Conservation (phyloP, 108 stramenopile genomes). For the Cyclotella kingstonii region DNA sequence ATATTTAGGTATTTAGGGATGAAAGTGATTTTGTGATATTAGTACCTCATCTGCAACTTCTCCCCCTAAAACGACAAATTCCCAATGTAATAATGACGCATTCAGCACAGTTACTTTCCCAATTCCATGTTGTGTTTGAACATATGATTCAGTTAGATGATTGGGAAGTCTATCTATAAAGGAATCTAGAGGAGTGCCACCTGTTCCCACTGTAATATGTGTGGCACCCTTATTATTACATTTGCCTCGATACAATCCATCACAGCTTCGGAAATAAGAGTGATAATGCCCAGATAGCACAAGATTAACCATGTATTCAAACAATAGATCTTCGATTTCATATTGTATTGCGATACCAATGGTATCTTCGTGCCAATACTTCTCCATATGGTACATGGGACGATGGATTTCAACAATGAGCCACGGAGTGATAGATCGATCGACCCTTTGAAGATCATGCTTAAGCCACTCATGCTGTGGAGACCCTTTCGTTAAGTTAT, state of each 20-base stretch:
- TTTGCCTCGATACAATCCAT: slow-evolving; percentile 52
- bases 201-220: slow-evolving; percentile 67
- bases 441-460: slow-evolving; percentile 48
- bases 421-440: slow-evolving; percentile 79
- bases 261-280: slow-evolving; percentile 65
- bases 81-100: slow-evolving; percentile 40
- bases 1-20: too few species aligned
- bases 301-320: slow-evolving; percentile 64
- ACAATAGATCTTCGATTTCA: slow-evolving; percentile 72
- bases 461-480: slow-evolving; percentile 65
- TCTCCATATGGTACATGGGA: slow-evolving; percentile 62
- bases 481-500: slow-evolving; percentile 64
- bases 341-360: slow-evolving; percentile 54
- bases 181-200: slow-evolving; percentile 44
- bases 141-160: slow-evolving; percentile 30
- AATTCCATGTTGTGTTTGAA: slow-evolving; percentile 24
- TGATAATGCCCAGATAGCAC: slow-evolving; percentile 80
- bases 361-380: slow-evolving; percentile 33
- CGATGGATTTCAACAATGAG: slow-evolving; percentile 77
- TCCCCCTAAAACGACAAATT: slow-evolving; percentile 43
- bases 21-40: too few species aligned
- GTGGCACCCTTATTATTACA: slow-evolving; percentile 59
- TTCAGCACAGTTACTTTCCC: slow-evolving; percentile 39
- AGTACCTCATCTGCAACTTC: slow-evolving; percentile 46
- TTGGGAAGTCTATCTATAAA: background rate